phyloP scores from a whole-genome alignment of 1,139 yeast genomes.

The Protomyces pachydermus region DNA sequence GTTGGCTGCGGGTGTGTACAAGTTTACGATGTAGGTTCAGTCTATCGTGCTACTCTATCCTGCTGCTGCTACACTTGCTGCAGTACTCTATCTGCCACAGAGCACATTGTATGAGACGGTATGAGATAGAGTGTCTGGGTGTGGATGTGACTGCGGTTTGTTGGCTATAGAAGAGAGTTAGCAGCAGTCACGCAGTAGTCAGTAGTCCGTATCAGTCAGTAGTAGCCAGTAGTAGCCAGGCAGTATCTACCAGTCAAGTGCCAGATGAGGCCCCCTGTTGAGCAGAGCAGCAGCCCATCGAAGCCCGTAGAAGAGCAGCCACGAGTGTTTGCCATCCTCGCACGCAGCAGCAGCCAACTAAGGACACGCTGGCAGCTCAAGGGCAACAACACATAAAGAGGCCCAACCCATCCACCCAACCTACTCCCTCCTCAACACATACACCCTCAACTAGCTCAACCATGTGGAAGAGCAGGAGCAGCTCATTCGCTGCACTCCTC shows the following conservation, averaged over 20 bases:
- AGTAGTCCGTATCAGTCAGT: no score
- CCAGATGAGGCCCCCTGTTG: neutral
- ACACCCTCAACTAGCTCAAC: neutral
- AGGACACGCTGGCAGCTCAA: neutral
- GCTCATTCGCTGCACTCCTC: conserved; percentile 21
- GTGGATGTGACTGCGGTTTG: no score
- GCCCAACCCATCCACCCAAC: neutral
- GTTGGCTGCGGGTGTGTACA: conserved; percentile 21
- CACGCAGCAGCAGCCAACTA: no score
- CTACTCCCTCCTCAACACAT: neutral
- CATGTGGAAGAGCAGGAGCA: conserved; percentile 2
- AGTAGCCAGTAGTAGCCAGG: no score
- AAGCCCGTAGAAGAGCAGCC: no score
- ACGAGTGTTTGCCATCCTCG: neutral
- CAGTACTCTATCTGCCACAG: no score
- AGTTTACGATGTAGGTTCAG: conserved; percentile 14
- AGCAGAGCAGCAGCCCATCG: no score
- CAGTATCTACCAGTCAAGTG: neutral
- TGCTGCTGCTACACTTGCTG: neutral
- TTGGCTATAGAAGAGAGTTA: no score
- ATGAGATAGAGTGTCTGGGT: no score
- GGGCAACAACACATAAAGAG: neutral
- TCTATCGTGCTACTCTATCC: neutral
- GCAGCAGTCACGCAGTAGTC: no score
- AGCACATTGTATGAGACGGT: no score